A percentile compares a stretch with the other conserved stretches of the same genome.
Conservation (phyloP, 202 grass and related monocot species). For the Brachypodium distachyon region DNA sequence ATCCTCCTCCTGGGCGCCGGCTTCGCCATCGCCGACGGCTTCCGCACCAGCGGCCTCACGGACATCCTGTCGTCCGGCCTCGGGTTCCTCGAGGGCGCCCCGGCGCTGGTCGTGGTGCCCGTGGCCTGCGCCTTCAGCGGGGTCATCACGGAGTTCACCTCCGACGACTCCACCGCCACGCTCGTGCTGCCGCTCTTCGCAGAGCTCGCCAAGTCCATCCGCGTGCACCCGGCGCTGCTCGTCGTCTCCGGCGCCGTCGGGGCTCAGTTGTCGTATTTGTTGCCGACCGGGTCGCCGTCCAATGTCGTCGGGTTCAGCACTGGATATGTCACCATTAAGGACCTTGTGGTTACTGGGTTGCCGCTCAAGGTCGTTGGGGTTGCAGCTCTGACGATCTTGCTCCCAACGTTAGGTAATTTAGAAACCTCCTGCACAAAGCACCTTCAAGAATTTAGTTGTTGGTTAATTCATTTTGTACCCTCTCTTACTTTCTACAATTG, state of each 20-base stretch:
- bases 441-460: background rate
- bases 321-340: slow-evolving; percentile 56
- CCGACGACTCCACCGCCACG: slow-evolving; percentile 67
- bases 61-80: slow-evolving; percentile 42
- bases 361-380: slow-evolving; percentile 59
- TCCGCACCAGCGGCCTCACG: slow-evolving; percentile 58
- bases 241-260: slow-evolving; percentile 67
- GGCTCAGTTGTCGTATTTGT: slow-evolving; percentile 58
- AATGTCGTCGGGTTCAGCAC: slow-evolving; percentile 78
- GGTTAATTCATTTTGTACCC: background rate
- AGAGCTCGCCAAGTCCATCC: slow-evolving; percentile 52
- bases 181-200: slow-evolving; percentile 68
- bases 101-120: slow-evolving; percentile 38
- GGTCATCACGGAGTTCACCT: slow-evolving; percentile 59
- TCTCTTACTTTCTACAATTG: background rate
- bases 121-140: slow-evolving; percentile 52
- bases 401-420: slow-evolving; percentile 73
- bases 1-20: slow-evolving; percentile 79
- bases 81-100: slow-evolving; percentile 54
- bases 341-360: slow-evolving; percentile 58
- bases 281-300: slow-evolving; percentile 68
- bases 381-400: slow-evolving; percentile 49
- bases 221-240: slow-evolving; percentile 50
- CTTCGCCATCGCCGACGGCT: slow-evolving; percentile 79
- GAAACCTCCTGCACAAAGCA: slow-evolving; percentile 2